Evolutionary conservation across 225 moss, liverwort and hornwort species (phyloP).

Genomic region (Physcomitrium patens): DNA sequence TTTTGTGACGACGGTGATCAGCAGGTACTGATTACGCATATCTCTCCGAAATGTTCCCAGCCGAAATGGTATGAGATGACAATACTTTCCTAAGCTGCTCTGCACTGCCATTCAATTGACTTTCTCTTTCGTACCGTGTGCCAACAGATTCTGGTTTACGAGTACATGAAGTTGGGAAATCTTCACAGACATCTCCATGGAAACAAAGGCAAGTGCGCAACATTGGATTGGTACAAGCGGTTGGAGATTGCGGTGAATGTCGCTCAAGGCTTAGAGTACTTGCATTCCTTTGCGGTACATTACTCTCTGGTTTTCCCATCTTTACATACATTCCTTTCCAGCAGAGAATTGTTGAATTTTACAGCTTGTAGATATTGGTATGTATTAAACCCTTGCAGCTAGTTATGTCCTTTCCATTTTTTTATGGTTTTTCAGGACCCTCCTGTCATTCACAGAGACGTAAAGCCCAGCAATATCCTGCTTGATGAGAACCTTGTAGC

Average conservation of each 20-base stretch:
- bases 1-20: constrained; percentile 26
- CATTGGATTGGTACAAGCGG: constrained; percentile 56
- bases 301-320: neutral
- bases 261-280: constrained; percentile 57
- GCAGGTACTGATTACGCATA: neutral
- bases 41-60: neutral
- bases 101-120: neutral
- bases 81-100: neutral
- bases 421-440: constrained; percentile 43
- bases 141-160: constrained; percentile 55
- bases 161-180: constrained; percentile 56
- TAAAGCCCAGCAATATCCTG: constrained; percentile 60
- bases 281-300: constrained; percentile 58
- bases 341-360: neutral
- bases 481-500: constrained; percentile 64
- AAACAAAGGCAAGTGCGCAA: constrained; percentile 25
- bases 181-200: constrained; percentile 51
- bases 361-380: no score
- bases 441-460: constrained; percentile 60
- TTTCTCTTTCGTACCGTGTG: neutral
- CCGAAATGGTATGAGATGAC: neutral
- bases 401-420: no score
- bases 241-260: constrained; percentile 62
- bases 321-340: neutral
- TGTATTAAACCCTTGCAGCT: no score